Evolutionary conservation across 1,284 basidiomycete genomes (phyloP).

Genomic region (Ceratobasidium papillatum): DNA sequence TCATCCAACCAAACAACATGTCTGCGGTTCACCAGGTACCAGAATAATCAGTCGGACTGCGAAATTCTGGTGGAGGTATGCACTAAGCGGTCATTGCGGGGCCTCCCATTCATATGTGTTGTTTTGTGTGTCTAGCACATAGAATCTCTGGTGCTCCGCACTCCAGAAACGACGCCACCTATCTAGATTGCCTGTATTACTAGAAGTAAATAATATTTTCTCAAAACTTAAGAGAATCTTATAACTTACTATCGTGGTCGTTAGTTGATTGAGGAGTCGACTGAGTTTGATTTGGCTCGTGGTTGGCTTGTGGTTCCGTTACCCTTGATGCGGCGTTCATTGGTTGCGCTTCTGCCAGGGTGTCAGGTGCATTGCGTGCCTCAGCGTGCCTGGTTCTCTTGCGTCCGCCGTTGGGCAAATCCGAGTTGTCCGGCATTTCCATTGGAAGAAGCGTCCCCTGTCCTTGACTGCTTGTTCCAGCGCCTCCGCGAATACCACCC

Average conservation of each 20-base stretch:
- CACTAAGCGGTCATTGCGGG: neutral
- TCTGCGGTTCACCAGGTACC: neutral
- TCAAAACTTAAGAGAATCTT: neutral
- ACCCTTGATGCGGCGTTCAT: neutral
- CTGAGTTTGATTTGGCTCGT: neutral
- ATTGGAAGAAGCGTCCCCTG: too few species aligned
- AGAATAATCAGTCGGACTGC: too few species aligned
- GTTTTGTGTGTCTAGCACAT: neutral
- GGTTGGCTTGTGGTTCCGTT: neutral
- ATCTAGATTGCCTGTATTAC: neutral
- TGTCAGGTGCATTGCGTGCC: neutral
- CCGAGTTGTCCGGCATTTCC: neutral
- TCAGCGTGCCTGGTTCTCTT: neutral
- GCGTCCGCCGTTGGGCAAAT: neutral
- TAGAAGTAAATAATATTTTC: neutral
- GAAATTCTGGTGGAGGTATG: neutral
- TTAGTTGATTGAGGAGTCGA: neutral
- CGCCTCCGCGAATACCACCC: neutral
- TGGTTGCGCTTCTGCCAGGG: too few species aligned
- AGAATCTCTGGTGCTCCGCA: neutral
- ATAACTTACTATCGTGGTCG: neutral
- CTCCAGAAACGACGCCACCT: neutral
- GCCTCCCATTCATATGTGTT: neutral
- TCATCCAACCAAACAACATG: neutral
- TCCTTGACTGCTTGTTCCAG: too few species aligned